Evolutionary conservation across 345 rosid species (phyloP).

Genomic region (Brassica incana): DNA sequence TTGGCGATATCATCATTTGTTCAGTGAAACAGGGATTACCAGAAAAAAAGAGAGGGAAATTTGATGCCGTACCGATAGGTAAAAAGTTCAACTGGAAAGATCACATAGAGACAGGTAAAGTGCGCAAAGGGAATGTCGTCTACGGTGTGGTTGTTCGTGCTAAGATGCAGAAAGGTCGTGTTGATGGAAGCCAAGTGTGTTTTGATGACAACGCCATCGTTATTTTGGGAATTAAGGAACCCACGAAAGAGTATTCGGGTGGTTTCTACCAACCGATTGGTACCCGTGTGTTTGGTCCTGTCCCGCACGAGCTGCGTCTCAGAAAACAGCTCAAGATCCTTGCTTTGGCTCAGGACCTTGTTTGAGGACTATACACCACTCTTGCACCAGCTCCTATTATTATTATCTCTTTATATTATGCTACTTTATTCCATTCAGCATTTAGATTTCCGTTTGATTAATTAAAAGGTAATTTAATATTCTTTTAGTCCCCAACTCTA

Average conservation of each 20-base stretch:
- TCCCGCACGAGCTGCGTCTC: conserved; percentile 79
- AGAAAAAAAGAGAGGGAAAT: conserved; percentile 48
- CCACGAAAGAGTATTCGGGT: not conserved
- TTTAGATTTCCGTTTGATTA: not conserved
- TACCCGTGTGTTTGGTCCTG: conserved; percentile 81
- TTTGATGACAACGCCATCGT: conserved; percentile 91
- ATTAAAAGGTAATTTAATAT: not conserved
- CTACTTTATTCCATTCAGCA: not conserved
- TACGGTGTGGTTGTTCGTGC: conserved; percentile 81
- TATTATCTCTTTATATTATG: conserved; percentile 2
- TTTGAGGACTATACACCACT: conserved; percentile 39
- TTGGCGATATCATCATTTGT: conserved; percentile 74
- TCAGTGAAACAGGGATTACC: conserved; percentile 75
- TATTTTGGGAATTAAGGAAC: conserved; percentile 50
- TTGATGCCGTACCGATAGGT: not conserved
- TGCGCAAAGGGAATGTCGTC: conserved; percentile 78
- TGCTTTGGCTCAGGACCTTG: conserved; percentile 71
- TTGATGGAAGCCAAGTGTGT: conserved; percentile 78
- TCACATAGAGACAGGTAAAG: conserved; percentile 65
- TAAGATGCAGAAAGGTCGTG: conserved; percentile 70
- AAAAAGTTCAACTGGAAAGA: not conserved
- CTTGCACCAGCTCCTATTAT: not conserved
- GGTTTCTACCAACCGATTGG: conserved; percentile 58
- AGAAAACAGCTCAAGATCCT: conserved; percentile 77
- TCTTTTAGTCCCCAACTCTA: not conserved